phyloP scores from a whole-genome alignment of 805 yeast species.

The Jamesozyma gamospora region DNA sequence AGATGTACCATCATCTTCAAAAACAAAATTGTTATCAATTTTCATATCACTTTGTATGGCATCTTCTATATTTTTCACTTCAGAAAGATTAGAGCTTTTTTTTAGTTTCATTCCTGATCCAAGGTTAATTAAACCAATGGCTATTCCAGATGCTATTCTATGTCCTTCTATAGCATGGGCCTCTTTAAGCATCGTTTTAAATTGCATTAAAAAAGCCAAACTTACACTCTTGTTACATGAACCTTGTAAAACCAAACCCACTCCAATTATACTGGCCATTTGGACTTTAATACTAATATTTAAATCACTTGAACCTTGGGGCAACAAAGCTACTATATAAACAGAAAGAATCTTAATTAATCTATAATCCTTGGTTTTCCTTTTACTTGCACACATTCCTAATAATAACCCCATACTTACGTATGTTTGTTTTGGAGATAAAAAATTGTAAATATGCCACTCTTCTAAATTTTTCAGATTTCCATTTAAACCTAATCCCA shows the following conservation, averaged over 20 bases:
- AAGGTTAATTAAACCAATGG: slow-evolving; percentile 74
- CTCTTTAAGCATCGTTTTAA: slow-evolving; percentile 46
- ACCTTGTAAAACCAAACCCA: slow-evolving; percentile 72
- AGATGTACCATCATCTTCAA: slow-evolving; percentile 1
- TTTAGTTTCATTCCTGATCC: slow-evolving; percentile 45
- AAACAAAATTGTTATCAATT: not conserved
- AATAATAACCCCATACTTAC: slow-evolving; percentile 80
- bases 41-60: not conserved
- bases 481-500: slow-evolving; percentile 88
- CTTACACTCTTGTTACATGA: slow-evolving; percentile 82
- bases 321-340: slow-evolving; percentile 84
- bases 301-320: slow-evolving; percentile 81
- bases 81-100: not conserved
- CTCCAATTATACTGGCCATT: slow-evolving; percentile 83
- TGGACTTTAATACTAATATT: slow-evolving; percentile 78
- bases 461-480: slow-evolving; percentile 76
- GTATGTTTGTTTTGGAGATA: slow-evolving; percentile 78
- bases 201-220: slow-evolving; percentile 62
- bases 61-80: not conserved
- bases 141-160: slow-evolving; percentile 77
- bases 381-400: slow-evolving; percentile 86
- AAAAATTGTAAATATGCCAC: slow-evolving; percentile 90
- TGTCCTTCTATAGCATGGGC: slow-evolving; percentile 64
- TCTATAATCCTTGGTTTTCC: slow-evolving; percentile 75
- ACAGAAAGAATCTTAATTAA: slow-evolving; percentile 86